Conservation (phyloP, 208 protist species). For the Trypanosoma grayi region DNA sequence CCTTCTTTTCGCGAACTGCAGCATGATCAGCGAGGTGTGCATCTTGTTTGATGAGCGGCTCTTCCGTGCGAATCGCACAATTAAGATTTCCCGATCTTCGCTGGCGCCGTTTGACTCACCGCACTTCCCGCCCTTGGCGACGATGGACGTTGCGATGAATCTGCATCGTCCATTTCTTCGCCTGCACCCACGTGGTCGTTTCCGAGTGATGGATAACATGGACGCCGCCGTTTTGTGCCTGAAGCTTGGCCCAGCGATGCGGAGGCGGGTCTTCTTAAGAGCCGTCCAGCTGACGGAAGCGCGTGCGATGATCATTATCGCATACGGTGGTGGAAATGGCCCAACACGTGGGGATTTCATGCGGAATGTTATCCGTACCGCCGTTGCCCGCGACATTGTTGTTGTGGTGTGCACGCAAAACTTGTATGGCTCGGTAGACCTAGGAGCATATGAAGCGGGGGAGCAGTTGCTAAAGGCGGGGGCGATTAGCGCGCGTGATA, state of each 20-base stretch:
- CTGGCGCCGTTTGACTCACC: conserved; percentile 91
- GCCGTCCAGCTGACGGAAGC: conserved; percentile 37
- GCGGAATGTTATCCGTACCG: conserved; percentile 51
- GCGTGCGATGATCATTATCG: conserved; percentile 84
- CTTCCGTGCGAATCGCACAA: conserved; percentile 90
- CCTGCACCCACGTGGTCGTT: conserved; percentile 38
- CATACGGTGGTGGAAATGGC: conserved; percentile 94
- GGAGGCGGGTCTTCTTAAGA: conserved; percentile 18
- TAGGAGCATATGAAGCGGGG: conserved; percentile 78
- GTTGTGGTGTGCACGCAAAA: conserved; percentile 92
- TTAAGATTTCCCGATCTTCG: conserved; percentile 70
- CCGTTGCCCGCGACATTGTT: conserved; percentile 74
- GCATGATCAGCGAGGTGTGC: conserved; percentile 91
- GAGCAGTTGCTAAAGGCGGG: conserved; percentile 58
- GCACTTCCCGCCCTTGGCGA: conserved; percentile 89
- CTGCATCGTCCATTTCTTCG: conserved; percentile 46
- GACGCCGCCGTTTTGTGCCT: conserved; percentile 44
- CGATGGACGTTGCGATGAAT: conserved; percentile 48
- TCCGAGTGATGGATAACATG: conserved; percentile 60
- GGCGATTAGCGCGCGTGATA: conserved; percentile 77
- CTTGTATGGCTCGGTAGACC: conserved; percentile 57
- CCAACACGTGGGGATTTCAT: conserved; percentile 71
- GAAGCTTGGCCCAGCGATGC: conserved; percentile 73
- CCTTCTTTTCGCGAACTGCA: conserved; percentile 81
- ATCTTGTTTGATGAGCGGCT: conserved; percentile 95